Base-by-base conservation (phyloP, 176 grass and related monocot species). In the Metroxylon sagu region DNA sequence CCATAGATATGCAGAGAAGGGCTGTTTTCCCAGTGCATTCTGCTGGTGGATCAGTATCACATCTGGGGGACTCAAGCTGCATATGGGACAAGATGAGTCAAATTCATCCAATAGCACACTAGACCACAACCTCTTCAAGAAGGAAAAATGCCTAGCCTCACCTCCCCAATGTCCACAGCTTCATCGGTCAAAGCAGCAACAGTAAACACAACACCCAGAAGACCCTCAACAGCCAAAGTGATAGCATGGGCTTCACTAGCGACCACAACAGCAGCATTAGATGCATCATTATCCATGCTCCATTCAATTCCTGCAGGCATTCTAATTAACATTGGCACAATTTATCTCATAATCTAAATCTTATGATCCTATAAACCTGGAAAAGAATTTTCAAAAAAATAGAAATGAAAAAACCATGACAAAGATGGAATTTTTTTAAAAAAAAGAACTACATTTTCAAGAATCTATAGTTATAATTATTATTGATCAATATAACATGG, bases 161-260 rank as follows among this genome's bases (percentile, higher is more conserved):
- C 87, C 87, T 91, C 92, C 53, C 92, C 92, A 52, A 68, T 68
- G 78, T 91, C 92, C 64, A 91, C 72, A 79, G 87, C 84, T 70
- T 97, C 92, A 64, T 97, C 87, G 61, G 92, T 97, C 78, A 97
- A 87, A 80, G 92, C 85, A 58, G 92, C 87, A 80, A 91, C 80
- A 67, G 87, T 97, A 68, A 91, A 97, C 77, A 97, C 92, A 74
- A 91, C 87, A 78, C 92, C 92, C 71, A 97, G 77, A 57, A 97
- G 84, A 39, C 92, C 87, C 79, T 97, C 92, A 60, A 97, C 75
- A 48, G 92, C 92, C 51, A 97, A 77, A 75, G 92, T 91, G 53
- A 91, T 85, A 60, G 92, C 85, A 91, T 97, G 92, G 74, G 87
- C 92, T 83, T 97, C 87, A 69, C 92, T 97, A 53, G 92, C 92